Percentiles rank a stretch among this genome's conserved stretches.
phyloP scores from a whole-genome alignment of 495 filamentous ascomycete species.

The Penicillium daleae region DNA sequence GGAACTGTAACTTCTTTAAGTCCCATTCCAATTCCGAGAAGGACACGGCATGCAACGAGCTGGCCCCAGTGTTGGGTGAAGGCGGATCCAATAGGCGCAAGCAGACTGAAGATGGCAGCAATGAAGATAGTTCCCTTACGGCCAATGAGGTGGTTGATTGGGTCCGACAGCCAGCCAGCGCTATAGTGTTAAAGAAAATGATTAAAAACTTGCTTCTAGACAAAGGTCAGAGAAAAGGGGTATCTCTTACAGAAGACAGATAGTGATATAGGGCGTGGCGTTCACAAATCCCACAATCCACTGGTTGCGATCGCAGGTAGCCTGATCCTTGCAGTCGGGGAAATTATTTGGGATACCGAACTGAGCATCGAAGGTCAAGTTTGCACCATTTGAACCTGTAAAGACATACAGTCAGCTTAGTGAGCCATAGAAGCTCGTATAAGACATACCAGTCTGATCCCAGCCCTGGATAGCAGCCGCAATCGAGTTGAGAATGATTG shows the following conservation, averaged over 20 bases:
- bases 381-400: constrained; percentile 71
- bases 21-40: constrained; percentile 77
- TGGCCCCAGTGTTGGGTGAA: constrained; percentile 65
- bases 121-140: constrained; percentile 71
- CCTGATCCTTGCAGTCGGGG: constrained; percentile 44
- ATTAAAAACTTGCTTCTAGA: not conserved
- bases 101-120: constrained; percentile 64
- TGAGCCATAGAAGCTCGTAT: not conserved
- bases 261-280: constrained; percentile 44
- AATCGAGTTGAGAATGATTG: constrained; percentile 70
- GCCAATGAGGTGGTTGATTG: constrained; percentile 67
- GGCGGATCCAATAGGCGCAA: constrained; percentile 67
- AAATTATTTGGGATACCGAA: constrained; percentile 45
- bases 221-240: not conserved
- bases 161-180: constrained; percentile 72
- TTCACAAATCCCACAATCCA: constrained; percentile 55
- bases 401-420: constrained; percentile 9
- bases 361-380: constrained; percentile 62
- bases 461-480: constrained; percentile 70
- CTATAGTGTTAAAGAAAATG: constrained; percentile 27
- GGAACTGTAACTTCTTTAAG: constrained; percentile 61
- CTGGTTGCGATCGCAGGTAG: constrained; percentile 36
- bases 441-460: constrained; percentile 60
- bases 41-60: constrained; percentile 62
- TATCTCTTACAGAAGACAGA: constrained; percentile 42